Evolutionary conservation across 2,329 filamentous ascomycete genomes (phyloP), one percentile per base, ranked within the genome.

Genomic region (Fusarium multiceps): DNA sequence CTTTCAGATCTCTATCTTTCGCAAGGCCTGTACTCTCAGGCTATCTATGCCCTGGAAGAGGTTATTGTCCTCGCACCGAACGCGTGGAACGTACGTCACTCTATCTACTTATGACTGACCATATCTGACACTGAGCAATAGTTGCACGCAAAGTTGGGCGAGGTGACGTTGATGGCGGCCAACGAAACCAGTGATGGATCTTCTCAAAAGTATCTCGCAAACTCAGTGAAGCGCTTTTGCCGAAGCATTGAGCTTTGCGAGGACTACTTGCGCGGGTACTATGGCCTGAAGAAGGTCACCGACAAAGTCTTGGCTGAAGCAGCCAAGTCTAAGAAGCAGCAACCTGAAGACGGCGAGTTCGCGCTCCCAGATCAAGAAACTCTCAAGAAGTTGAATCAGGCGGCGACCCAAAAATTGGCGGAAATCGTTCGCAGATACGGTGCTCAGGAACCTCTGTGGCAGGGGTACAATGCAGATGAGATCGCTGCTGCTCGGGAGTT

Each of bases 191-290:
- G 72, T 16, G 81, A 83, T 10, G 79, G 76, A 7, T 78, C 82
- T 28, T 76, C 82, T 4, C 80, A 83, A 45, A 86, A 86, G 77
- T 83, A 88, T 73, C 82, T 96, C 57, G 84, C 87, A 45, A 92
- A 94, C 77, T 90, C 93, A 7, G 80, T 97, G 56, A 92, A 93
- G 77, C 89, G 94, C 70, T 98, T 97, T 80, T 93, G 92, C 78
- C 89, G 96, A 74, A 96, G 94, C 76, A 89, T 98, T 70, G 96
- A 99, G 82, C 87, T 99, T 55, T 98, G 96, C 76, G 93, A 98
- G 74, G 90, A 94, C 77, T 98, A 98, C 78, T 81, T 98, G 66
- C 89, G 96, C 66, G 96, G 94, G 2, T 97, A 94, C 79, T 98
- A 97, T 80, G 96, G 96, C 9, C 83, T 99, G 63, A 96, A 95